Evolutionary conservation across 768 basidiomycete species (phyloP).

Genomic region (Mycena indigotica): DNA sequence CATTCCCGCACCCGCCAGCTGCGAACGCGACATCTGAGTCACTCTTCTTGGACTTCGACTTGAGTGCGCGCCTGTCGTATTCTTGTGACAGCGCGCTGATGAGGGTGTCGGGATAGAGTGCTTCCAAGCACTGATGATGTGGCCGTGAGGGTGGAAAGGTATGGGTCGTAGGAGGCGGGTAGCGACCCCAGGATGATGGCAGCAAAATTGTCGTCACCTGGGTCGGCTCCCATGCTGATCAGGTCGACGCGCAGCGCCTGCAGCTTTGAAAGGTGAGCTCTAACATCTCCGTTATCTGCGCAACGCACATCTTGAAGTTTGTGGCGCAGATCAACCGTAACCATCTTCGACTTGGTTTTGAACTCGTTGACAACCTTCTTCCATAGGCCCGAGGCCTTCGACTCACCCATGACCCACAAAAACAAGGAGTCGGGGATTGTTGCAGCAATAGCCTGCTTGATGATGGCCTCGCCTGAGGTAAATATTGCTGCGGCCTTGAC

Average conservation of each 20-base stretch:
- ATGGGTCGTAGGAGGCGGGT: conserved; percentile 25
- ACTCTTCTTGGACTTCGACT: conserved; percentile 14
- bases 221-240: conserved; percentile 24
- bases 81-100: conserved; percentile 24
- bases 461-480: conserved; percentile 21
- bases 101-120: conserved; percentile 20
- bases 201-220: conserved; percentile 22
- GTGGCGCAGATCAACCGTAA: conserved; percentile 27
- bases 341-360: conserved; percentile 25
- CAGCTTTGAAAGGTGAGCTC: conserved; percentile 24
- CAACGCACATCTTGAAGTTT: conserved; percentile 26
- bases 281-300: conserved; percentile 26
- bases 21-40: too few relatives aligned
- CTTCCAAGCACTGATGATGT: conserved; percentile 13
- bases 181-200: conserved; percentile 29
- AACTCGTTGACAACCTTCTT: conserved; percentile 18
- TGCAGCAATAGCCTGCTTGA: conserved; percentile 25
- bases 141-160: conserved; percentile 24
- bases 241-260: conserved; percentile 18
- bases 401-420: conserved; percentile 16
- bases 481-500: conserved; percentile 4
- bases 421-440: conserved; percentile 26
- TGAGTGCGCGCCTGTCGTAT: conserved; percentile 12
- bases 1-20: too few relatives aligned
- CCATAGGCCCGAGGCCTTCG: conserved; percentile 23